Evolutionary conservation across 2,329 filamentous ascomycete species (phyloP).

Genomic region (Botrytis squamosa): DNA sequence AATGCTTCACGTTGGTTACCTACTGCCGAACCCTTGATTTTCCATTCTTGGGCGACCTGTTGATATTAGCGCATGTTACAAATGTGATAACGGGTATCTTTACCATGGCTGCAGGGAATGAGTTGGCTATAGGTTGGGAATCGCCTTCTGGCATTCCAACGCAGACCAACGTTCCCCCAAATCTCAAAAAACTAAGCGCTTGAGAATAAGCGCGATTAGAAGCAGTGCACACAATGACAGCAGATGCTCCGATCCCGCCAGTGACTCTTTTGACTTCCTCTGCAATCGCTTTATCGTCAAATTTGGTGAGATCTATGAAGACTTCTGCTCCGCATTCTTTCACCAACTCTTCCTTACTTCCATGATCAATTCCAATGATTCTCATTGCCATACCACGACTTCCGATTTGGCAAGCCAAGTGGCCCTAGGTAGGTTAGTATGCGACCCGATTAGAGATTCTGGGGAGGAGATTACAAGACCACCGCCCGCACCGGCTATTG

Average conservation of each 20-base stretch:
- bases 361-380: conserved; percentile 65
- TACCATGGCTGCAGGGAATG: conserved; percentile 43
- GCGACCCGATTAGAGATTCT: background rate
- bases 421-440: conserved; percentile 43
- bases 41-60: conserved; percentile 43
- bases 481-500: conserved; percentile 54
- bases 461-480: conserved; percentile 45
- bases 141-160: conserved; percentile 52
- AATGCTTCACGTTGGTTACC: conserved; percentile 51
- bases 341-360: conserved; percentile 57
- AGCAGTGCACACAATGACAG: conserved; percentile 55
- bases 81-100: background rate
- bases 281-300: conserved; percentile 49
- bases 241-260: conserved; percentile 57
- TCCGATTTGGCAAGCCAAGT: conserved; percentile 61
- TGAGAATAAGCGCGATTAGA: conserved; percentile 52
- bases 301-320: conserved; percentile 61
- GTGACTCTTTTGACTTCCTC: conserved; percentile 57
- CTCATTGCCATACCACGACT: conserved; percentile 59
- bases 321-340: conserved; percentile 62
- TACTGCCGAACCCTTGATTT: conserved; percentile 51
- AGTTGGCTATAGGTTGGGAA: conserved; percentile 45
- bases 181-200: conserved; percentile 47
- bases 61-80: conserved; percentile 12
- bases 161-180: conserved; percentile 51